Base-by-base conservation (phyloP, 1,284 basidiomycete genomes). In the Cryptococcus sp. region DNA sequence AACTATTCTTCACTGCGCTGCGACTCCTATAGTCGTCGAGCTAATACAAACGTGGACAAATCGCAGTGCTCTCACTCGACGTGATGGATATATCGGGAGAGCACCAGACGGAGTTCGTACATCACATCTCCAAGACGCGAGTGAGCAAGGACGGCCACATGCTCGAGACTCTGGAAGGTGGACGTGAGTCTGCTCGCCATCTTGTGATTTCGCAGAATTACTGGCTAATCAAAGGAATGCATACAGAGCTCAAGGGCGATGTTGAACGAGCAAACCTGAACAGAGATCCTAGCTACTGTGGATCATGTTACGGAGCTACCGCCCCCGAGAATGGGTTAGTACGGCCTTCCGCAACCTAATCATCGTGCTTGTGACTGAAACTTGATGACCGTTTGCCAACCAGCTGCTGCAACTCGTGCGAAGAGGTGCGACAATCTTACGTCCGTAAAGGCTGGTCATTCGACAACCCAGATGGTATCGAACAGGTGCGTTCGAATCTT, bases 1-100 rank as follows among this genome's bases (percentile, higher is more conserved):
- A 16, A 41, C 40, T 6, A 45, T 8, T 20, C 19, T 47, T 17
- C 31, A 8, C 7, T 2, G 8, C 31, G 31, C 31, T 10, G 31
- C 31, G 13, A 8, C 13, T 10, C 8, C 31, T 35, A 31, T 31
- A 5, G 27, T 5, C 25, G 5, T 23, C 17, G 27, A 6, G 35
- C 54, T 15, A 27, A 16, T 8, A 22, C 15, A 31, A 20, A 40
- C 23, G 22, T 20, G 31, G 11, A n/a, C 50, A 47, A 16, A n/a
- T n/a, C 8, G 11, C 69, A 96, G 93, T 97, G 48, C 84, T 97
- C 51, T 93, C 91, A 74, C 80, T 99, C 55, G 96, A 99, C 77
- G 87, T 99, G 54, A 96, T 97, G 90, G 96, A 99, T 75, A 96
- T 99, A 62, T 92, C 90, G 57, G 96, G 96, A 27, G 95, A 98